phyloP scores from a whole-genome alignment of 495 filamentous ascomycete genomes.

The Parmelia sp. region DNA sequence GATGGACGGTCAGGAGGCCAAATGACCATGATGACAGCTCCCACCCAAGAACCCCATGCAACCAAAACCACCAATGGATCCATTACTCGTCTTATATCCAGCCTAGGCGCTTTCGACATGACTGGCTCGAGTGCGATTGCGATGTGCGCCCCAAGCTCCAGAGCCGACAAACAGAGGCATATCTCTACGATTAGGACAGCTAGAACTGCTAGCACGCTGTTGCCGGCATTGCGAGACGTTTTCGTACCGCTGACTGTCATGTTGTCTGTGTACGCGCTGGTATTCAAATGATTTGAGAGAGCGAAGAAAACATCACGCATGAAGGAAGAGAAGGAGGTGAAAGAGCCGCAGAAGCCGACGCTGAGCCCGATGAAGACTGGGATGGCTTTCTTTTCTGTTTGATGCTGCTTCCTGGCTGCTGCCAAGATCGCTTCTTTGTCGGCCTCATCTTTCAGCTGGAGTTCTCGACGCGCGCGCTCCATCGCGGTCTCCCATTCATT shows the following conservation, averaged over 20 bases:
- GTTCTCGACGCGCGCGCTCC: not conserved
- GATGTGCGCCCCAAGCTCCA: not conserved
- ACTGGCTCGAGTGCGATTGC: not conserved
- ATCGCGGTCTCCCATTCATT: not conserved
- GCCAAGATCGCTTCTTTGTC: not conserved
- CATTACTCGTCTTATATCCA: not conserved
- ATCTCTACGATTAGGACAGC: not conserved
- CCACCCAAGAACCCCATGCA: not conserved
- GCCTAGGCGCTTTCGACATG: not conserved
- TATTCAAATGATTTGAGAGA: conserved; percentile 55
- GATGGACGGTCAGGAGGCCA: not conserved
- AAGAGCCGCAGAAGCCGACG: conserved; percentile 87
- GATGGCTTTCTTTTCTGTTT: conserved; percentile 66
- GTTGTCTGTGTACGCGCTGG: not conserved
- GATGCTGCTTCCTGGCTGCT: conserved; percentile 11
- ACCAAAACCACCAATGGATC: not conserved
- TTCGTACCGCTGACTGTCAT: not conserved
- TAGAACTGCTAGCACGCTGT: not conserved
- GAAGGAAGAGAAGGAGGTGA: conserved; percentile 87
- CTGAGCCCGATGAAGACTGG: conserved; percentile 90
- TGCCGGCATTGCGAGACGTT: not conserved
- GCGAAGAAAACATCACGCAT: conserved; percentile 77
- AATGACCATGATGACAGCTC: not conserved
- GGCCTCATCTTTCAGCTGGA: not conserved
- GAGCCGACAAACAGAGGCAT: not conserved